These are phyloP conservation scores for Berkeleyomyces basicola DNA, from an alignment of 2,329 filamentous ascomycete genomes.

Conservation along the genomic window DNA sequence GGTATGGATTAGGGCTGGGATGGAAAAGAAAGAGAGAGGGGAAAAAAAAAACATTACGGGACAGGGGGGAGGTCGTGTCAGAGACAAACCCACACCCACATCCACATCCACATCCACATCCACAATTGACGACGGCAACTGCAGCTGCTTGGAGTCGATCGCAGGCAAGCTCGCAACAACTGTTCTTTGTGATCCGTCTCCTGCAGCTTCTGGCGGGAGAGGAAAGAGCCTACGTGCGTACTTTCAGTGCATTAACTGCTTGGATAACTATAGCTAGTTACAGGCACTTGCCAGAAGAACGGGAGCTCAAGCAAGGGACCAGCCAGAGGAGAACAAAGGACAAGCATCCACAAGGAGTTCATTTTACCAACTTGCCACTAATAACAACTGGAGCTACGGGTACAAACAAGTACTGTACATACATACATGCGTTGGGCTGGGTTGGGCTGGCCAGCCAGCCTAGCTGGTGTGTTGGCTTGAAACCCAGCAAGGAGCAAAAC, in stretches of 20 bases:
- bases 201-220: too few relatives aligned
- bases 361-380: background rate
- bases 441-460: background rate
- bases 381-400: background rate
- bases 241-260: too few relatives aligned
- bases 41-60: background rate
- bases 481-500: too few relatives aligned
- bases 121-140: background rate
- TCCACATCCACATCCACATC: background rate
- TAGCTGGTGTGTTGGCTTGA: too few relatives aligned
- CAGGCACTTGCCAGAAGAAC: too few relatives aligned
- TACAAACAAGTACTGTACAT: too few relatives aligned
- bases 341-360: too few relatives aligned
- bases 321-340: too few relatives aligned
- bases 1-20: background rate
- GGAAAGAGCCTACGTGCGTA: too few relatives aligned
- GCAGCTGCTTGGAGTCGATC: background rate
- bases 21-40: background rate
- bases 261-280: too few relatives aligned
- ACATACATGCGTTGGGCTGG: background rate
- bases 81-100: background rate
- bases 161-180: background rate
- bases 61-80: background rate
- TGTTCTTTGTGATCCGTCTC: too few relatives aligned
- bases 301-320: too few relatives aligned